These are phyloP conservation scores for Chaetomiaceae sp. DNA, from an alignment of 2,329 filamentous ascomycete genomes.

Conservation along the genomic window DNA sequence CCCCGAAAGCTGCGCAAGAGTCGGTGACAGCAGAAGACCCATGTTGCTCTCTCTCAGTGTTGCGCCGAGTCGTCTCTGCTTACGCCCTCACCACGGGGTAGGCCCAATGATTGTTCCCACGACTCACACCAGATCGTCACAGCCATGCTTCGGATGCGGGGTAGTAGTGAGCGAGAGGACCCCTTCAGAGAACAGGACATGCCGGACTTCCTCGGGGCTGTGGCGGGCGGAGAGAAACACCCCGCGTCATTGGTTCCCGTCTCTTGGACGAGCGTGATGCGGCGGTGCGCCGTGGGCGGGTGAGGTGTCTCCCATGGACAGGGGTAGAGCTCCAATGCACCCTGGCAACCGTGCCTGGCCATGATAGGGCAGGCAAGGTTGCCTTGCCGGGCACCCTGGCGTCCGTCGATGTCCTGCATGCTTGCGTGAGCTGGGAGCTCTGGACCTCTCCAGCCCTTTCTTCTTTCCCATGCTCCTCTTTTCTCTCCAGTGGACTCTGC, in stretches of 20 bases:
- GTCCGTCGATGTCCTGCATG: not conserved
- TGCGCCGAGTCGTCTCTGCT: conserved; percentile 5
- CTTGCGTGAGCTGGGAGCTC: not conserved
- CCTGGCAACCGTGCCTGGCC: conserved; percentile 9
- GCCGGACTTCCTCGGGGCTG: conserved; percentile 9
- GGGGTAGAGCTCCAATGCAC: conserved; percentile 18
- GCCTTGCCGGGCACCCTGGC: not conserved
- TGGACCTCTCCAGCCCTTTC: not conserved
- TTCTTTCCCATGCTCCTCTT: no score
- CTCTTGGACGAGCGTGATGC: conserved; percentile 13
- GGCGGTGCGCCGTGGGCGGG: conserved; percentile 12
- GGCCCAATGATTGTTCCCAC: no score
- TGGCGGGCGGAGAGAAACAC: conserved; percentile 4
- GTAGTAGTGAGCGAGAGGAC: not conserved
- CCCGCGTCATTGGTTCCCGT: conserved; percentile 22
- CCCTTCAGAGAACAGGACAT: conserved; percentile 5
- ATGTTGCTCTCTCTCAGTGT: not conserved
- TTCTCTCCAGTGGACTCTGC: no score
- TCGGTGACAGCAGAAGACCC: conserved; percentile 7
- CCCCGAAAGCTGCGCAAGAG: not conserved
- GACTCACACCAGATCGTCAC: not conserved
- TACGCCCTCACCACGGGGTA: not conserved
- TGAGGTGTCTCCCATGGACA: conserved; percentile 17
- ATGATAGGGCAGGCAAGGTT: conserved; percentile 14
- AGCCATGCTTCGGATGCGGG: not conserved